Evolutionary conservation across 306 rosid genomes (phyloP).

Genomic region (Biancaea sappan): DNA sequence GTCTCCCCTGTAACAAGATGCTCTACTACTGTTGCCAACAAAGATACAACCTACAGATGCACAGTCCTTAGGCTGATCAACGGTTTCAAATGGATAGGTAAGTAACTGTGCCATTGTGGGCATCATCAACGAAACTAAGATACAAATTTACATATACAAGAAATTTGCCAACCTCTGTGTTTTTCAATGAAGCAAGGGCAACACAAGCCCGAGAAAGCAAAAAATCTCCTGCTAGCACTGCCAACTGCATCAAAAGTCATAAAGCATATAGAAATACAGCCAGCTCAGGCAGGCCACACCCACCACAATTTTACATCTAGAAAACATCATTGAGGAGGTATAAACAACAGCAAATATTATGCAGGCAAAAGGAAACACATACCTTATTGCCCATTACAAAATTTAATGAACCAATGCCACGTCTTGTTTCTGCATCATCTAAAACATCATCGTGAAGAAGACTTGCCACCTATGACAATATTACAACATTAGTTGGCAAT

Average conservation of each 20-base stretch:
- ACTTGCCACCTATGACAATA: conserved; percentile 78
- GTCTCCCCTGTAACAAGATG: conserved; percentile 98
- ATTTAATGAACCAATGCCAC: conserved; percentile 88
- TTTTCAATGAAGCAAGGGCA: conserved; percentile 83
- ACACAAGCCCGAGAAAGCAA: conserved; percentile 98
- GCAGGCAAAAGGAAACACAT: conserved; percentile 11
- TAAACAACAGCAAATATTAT: conserved; percentile 7
- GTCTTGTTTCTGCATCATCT: conserved; percentile 97
- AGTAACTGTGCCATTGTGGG: neutral
- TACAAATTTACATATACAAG: conserved; percentile 4
- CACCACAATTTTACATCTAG: conserved; percentile 12
- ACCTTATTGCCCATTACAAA: conserved; percentile 95
- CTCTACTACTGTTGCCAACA: conserved; percentile 77
- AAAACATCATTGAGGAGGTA: conserved; percentile 30
- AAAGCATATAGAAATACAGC: conserved; percentile 3
- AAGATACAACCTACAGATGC: conserved; percentile 74
- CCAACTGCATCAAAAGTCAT: conserved; percentile 57
- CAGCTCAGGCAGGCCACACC: conserved; percentile 34
- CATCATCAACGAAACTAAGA: conserved; percentile 27
- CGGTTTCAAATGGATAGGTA: neutral
- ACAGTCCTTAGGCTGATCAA: conserved; percentile 29
- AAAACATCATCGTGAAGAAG: conserved; percentile 98
- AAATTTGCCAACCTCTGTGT: conserved; percentile 71
- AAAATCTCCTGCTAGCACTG: conserved; percentile 97
- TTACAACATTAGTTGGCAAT: conserved; percentile 14